Evolutionary conservation across 176 grass and related monocot species (phyloP).

Genomic region (Carex littledalei): DNA sequence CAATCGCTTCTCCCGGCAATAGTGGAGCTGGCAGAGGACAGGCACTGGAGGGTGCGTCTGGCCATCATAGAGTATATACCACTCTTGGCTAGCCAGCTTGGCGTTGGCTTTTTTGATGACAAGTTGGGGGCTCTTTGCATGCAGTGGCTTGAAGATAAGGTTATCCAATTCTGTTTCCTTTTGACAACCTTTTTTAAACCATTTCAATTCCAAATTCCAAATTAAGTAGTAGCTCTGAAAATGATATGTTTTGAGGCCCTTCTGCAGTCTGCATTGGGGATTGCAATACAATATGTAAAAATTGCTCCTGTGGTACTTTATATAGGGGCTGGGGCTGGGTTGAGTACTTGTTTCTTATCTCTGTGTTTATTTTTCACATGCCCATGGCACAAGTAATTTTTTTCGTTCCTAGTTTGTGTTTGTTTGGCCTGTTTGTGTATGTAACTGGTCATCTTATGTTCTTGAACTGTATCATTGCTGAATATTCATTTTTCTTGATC

Average conservation of each 20-base stretch:
- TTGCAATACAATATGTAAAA: background rate
- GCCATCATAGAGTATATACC: constrained; percentile 98
- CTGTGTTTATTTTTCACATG: background rate
- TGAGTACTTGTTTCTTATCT: background rate
- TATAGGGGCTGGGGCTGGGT: background rate
- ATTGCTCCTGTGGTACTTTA: background rate
- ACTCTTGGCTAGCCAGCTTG: constrained; percentile 82
- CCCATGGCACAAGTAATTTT: background rate
- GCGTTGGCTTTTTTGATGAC: constrained; percentile 88
- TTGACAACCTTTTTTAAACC: background rate
- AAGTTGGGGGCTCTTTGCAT: constrained; percentile 94
- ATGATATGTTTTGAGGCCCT: background rate
- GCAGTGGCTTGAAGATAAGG: constrained; percentile 99
- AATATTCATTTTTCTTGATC: background rate
- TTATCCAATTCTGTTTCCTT: constrained; percentile 14
- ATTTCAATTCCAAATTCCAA: background rate
- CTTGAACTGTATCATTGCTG: background rate
- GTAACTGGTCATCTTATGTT: background rate
- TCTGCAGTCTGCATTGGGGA: background rate
- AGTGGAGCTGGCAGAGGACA: constrained; percentile 90
- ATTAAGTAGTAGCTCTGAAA: background rate
- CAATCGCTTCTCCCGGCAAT: constrained; percentile 93
- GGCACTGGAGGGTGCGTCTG: constrained; percentile 90
- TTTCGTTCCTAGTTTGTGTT: background rate
- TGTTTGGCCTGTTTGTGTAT: background rate